A percentile compares a stretch with the other conserved stretches of the same genome.
Conservation (phyloP, 2,329 filamentous ascomycete genomes). For the Leptodontidium sp. region DNA sequence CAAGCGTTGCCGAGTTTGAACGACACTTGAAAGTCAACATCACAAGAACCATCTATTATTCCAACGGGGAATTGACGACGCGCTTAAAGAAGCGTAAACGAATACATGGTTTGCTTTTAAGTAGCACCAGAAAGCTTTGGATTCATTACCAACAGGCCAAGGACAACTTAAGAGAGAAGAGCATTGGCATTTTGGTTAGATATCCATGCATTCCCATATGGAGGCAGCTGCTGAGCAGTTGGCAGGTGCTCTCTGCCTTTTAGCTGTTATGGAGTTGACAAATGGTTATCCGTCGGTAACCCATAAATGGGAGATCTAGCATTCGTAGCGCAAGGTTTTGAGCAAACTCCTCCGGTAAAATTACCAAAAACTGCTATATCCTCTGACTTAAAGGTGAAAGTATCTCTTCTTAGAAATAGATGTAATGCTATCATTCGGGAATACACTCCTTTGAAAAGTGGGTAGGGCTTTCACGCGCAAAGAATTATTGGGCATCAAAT, state of each 20-base stretch:
- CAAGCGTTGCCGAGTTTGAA: neutral
- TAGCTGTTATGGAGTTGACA: constrained; percentile 47
- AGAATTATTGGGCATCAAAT: constrained; percentile 82
- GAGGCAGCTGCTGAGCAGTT: constrained; percentile 32
- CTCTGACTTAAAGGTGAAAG: no score
- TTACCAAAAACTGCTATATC: no score
- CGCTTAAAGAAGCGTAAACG: neutral
- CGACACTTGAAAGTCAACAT: constrained; percentile 4
- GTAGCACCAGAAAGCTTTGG: constrained; percentile 42
- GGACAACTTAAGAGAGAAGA: no score
- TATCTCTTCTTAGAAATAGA: no score
- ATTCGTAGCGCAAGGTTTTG: no score
- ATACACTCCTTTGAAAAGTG: constrained; percentile 74
- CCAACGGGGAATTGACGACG: neutral
- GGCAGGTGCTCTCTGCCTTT: constrained; percentile 79
- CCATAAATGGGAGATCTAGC: no score
- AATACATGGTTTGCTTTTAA: no score
- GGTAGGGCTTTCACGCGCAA: constrained; percentile 75
- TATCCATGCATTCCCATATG: constrained; percentile 25
- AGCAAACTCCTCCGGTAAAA: no score
- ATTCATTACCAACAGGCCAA: constrained; percentile 41
- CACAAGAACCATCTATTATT: neutral
- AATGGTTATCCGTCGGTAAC: no score
- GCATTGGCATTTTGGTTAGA: constrained; percentile 53
- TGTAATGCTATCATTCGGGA: constrained; percentile 82